Conservation (phyloP, 2,329 filamentous ascomycete species). For the Neofusicoccum sp. region DNA sequence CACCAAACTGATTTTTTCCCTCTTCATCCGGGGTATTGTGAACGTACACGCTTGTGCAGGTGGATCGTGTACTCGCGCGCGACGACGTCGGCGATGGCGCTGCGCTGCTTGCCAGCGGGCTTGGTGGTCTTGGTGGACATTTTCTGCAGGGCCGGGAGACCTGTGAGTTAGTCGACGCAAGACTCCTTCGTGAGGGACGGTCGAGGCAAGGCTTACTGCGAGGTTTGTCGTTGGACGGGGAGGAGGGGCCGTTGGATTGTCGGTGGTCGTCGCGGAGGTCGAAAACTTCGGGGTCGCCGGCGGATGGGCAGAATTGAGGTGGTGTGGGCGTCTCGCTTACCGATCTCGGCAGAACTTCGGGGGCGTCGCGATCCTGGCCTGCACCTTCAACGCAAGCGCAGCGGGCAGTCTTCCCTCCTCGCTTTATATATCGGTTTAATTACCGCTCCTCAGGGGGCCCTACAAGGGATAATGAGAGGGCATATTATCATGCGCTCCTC, state of each 20-base stretch:
- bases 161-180: not conserved
- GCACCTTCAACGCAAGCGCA: not conserved
- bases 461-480: not conserved
- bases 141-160: constrained; percentile 19
- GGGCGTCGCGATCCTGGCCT: not conserved
- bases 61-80: constrained; percentile 99
- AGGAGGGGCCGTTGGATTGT: constrained; percentile 6
- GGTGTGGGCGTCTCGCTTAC: constrained; percentile 18
- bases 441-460: not conserved
- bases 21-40: constrained; percentile 19
- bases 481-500: not conserved
- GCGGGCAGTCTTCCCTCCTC: not conserved
- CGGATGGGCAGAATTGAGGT: constrained; percentile 4
- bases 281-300: not conserved
- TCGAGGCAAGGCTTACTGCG: not conserved
- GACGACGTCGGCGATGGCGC: constrained; percentile 98
- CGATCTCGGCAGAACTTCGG: not conserved
- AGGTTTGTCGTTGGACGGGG: constrained; percentile 10
- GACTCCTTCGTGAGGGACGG: not conserved
- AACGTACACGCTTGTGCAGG: constrained; percentile 97
- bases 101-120: constrained; percentile 69
- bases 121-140: constrained; percentile 56
- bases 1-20: constrained; percentile 61
- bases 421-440: not conserved
- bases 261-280: constrained; percentile 15